Evolutionary conservation across 2,329 filamentous ascomycete species (phyloP).

Genomic region (Sporothrix pseudoabietina): DNA sequence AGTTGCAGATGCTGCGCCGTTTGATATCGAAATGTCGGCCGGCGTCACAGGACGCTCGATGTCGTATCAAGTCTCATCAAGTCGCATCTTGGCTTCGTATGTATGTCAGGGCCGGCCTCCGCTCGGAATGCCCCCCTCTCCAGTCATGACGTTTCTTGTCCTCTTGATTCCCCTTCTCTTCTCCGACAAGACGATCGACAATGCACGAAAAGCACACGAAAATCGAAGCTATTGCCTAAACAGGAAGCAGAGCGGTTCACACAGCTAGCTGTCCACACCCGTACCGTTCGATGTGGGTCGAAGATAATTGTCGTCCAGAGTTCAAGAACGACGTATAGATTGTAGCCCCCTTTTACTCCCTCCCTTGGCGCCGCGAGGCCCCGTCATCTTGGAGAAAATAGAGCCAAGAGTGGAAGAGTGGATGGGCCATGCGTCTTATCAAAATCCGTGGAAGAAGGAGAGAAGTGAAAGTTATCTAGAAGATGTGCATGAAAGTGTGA

Average conservation of each 20-base stretch:
- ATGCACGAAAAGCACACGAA: background rate
- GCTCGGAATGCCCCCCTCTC: background rate
- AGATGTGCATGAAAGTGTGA: background rate
- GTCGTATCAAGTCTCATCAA: background rate
- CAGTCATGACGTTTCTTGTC: background rate
- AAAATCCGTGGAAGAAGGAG: background rate
- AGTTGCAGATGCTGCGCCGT: background rate
- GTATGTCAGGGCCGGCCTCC: constrained; percentile 3
- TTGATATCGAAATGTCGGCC: background rate
- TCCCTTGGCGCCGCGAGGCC: background rate
- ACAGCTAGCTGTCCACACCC: background rate
- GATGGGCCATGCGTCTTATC: background rate
- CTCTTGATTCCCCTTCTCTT: background rate
- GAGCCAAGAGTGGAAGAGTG: background rate
- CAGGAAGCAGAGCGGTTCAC: constrained; percentile 2
- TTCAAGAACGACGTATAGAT: background rate
- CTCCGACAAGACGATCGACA: background rate
- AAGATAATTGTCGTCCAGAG: no score
- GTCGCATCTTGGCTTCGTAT: background rate
- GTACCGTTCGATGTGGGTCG: background rate
- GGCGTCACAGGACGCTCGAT: background rate
- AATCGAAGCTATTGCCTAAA: background rate
- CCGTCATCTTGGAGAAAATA: background rate
- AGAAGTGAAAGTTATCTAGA: background rate
- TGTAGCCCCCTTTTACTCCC: background rate